Evolutionary conservation across 108 stramenopile genomes (phyloP).

Genomic region (Conticribra weissflogii): DNA sequence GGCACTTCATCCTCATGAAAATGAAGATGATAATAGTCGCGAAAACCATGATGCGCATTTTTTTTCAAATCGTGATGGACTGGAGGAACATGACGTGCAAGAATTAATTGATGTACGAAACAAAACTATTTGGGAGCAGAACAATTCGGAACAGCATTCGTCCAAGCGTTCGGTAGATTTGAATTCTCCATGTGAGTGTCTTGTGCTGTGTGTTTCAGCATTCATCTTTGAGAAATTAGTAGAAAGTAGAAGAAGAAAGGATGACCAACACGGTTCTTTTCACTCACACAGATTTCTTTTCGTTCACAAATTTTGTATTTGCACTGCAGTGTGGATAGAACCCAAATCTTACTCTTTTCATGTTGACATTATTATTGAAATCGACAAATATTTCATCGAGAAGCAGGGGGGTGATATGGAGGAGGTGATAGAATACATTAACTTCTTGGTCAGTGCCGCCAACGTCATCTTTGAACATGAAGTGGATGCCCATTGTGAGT

Average conservation of each 20-base stretch:
- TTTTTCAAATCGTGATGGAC: not conserved
- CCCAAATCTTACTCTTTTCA: conserved; percentile 34
- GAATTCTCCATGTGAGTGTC: too few relatives aligned
- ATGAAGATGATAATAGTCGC: not conserved
- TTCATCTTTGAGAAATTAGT: too few relatives aligned
- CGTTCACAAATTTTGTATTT: too few relatives aligned
- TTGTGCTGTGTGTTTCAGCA: too few relatives aligned
- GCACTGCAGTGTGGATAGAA: conserved; percentile 27
- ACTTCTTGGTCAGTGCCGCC: conserved; percentile 30
- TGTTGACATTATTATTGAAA: conserved; percentile 23
- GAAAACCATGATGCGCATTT: not conserved
- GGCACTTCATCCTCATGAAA: not conserved
- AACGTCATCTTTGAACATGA: conserved; percentile 42
- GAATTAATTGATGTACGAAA: too few relatives aligned
- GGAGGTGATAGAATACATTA: conserved; percentile 36
- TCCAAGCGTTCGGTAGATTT: too few relatives aligned
- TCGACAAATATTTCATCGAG: conserved; percentile 33
- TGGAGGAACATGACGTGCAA: too few relatives aligned
- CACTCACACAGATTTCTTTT: too few relatives aligned
- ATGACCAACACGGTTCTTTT: too few relatives aligned
- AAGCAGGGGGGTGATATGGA: conserved; percentile 17
- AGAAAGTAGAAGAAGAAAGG: too few relatives aligned
- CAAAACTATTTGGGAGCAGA: too few relatives aligned
- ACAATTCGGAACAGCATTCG: too few relatives aligned
- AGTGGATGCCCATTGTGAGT: conserved; percentile 40